phyloP scores from a whole-genome alignment of 352 stramenopile genomes.

The Globisporangium heterothallicum region DNA sequence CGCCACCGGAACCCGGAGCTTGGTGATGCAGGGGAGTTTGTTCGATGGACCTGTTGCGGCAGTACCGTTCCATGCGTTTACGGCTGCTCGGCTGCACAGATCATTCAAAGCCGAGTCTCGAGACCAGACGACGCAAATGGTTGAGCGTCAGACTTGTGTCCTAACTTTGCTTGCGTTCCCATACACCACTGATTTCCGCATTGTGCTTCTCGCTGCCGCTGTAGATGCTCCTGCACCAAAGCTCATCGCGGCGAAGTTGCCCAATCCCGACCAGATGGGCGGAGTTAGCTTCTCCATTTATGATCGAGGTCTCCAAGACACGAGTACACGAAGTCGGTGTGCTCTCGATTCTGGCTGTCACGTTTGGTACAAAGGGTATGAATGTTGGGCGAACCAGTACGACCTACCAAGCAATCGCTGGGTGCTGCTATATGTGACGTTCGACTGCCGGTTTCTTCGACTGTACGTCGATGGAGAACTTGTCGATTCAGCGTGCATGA shows the following conservation, averaged over 20 bases:
- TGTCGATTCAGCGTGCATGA: constrained; percentile 38
- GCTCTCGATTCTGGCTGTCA: constrained; percentile 28
- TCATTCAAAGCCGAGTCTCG: not conserved
- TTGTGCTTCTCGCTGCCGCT: not conserved
- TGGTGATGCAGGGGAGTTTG: constrained; percentile 50
- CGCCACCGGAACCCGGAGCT: constrained; percentile 49
- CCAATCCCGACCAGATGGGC: constrained; percentile 9
- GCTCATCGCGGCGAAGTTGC: constrained; percentile 34
- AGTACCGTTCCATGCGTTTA: constrained; percentile 47
- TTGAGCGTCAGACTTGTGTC: too few species aligned
- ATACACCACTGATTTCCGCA: not conserved
- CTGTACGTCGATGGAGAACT: constrained; percentile 39
- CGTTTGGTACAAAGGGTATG: constrained; percentile 32
- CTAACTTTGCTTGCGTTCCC: not conserved
- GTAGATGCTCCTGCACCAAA: constrained; percentile 26
- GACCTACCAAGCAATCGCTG: constrained; percentile 47
- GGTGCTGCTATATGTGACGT: constrained; percentile 36
- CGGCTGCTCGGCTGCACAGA: constrained; percentile 31
- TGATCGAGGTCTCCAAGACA: constrained; percentile 30
- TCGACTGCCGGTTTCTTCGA: constrained; percentile 44
- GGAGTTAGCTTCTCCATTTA: constrained; percentile 41
- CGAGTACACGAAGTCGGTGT: constrained; percentile 10
- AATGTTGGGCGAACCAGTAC: constrained; percentile 49
- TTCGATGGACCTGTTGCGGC: constrained; percentile 58
- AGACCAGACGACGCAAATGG: not conserved